Conservation (phyloP, 192 early-diverging fungal genomes). For the Entomortierella parvispora region DNA sequence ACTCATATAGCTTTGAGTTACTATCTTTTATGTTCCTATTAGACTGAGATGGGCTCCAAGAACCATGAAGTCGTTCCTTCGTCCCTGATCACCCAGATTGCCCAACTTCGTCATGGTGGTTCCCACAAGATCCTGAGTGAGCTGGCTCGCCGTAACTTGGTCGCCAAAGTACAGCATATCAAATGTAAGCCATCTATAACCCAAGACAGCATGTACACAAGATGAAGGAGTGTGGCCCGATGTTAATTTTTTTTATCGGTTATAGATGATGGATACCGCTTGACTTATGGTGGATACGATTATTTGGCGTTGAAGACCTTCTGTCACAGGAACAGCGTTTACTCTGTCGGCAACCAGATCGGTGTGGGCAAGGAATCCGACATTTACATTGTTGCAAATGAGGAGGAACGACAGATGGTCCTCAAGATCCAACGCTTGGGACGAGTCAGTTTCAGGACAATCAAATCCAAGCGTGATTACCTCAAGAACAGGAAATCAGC, state of each 20-base stretch:
- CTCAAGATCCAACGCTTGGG: conserved; percentile 96
- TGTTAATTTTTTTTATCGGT: background rate
- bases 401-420: conserved; percentile 90
- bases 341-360: conserved; percentile 98
- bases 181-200: conserved; percentile 65
- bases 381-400: conserved; percentile 96
- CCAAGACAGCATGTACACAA: conserved; percentile 64
- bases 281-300: conserved; percentile 99
- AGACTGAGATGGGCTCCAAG: conserved; percentile 95
- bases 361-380: conserved; percentile 99
- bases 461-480: conserved; percentile 98
- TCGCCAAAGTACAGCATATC: conserved; percentile 85
- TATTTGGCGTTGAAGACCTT: conserved; percentile 96
- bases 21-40: too few relatives aligned
- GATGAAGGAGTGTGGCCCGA: background rate
- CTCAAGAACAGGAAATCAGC: conserved; percentile 92
- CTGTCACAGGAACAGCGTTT: conserved; percentile 84
- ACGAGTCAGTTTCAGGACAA: conserved; percentile 94
- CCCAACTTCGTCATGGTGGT: conserved; percentile 89
- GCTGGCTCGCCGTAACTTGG: conserved; percentile 90
- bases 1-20: too few relatives aligned
- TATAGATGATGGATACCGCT: conserved; percentile 92
- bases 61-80: conserved; percentile 99
- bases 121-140: conserved; percentile 86
- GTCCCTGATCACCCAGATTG: conserved; percentile 91